These are phyloP conservation scores for Debaryomyces hansenii DNA, from an alignment of 805 yeast species.

Conservation along the genomic window DNA sequence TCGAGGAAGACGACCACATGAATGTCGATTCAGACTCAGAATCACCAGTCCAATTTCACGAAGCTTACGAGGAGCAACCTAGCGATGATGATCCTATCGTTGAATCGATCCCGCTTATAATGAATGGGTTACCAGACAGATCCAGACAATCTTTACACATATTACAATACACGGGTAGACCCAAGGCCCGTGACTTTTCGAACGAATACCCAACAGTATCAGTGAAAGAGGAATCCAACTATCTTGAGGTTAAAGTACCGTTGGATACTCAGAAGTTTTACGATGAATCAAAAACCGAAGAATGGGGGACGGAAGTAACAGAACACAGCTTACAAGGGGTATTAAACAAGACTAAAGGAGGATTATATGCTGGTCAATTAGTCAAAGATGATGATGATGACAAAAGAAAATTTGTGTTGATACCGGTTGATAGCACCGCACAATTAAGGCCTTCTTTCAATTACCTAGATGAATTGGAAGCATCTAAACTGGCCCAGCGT, in stretches of 20 bases:
- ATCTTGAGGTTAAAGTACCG: constrained; percentile 77
- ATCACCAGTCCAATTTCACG: constrained; percentile 9
- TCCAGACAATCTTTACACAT: constrained; percentile 32
- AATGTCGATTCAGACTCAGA: constrained; percentile 11
- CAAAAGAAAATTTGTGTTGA: constrained; percentile 50
- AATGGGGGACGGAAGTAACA: constrained; percentile 60
- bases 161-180: constrained; percentile 55
- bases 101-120: constrained; percentile 36
- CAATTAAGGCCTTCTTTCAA: constrained; percentile 83
- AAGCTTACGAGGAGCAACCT: constrained; percentile 9
- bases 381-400: constrained; percentile 17
- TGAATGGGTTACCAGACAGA: constrained; percentile 24
- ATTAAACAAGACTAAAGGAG: constrained; percentile 52
- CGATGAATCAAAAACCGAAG: constrained; percentile 60
- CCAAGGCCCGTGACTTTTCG: constrained; percentile 40
- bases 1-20: constrained; percentile 23
- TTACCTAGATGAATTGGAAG: constrained; percentile 66
- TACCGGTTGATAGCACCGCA: constrained; percentile 64
- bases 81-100: constrained; percentile 38
- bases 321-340: constrained; percentile 74
- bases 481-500: constrained; percentile 40
- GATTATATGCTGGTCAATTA: constrained; percentile 35
- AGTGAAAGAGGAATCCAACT: constrained; percentile 60
- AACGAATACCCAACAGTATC: constrained; percentile 41
- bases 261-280: constrained; percentile 66